Base-by-base conservation (phyloP, 2,329 filamentous ascomycete species). In the Triangularia verruculosa region DNA sequence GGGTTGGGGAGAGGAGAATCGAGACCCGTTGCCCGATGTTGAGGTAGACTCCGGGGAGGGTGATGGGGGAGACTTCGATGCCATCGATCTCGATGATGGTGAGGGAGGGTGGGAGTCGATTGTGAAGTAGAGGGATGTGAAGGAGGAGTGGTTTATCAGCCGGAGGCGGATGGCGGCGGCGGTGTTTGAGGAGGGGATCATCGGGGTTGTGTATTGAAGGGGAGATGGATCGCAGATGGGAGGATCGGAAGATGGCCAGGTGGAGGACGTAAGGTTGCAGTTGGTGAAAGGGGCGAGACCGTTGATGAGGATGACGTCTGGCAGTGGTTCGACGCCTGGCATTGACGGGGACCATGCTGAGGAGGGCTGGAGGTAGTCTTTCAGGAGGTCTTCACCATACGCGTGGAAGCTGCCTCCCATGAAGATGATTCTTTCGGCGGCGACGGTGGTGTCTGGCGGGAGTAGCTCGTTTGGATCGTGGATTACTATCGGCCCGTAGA, bases 1-100 rank as follows among this genome's bases (percentile, higher is more conserved):
- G 73, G 66, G 75, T 69, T 9, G 77, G 72, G 12, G 61, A 66
- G 15, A 79, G 32, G n/a, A 78, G 60, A 6, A 78, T 74, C 5
- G 73, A 76, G 47, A 72, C 77, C 4, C 78, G 73, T 68, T 79
- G 78, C 1, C 76, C 78, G 0, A 77, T 70, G 58, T 78, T 77
- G 51, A 79, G 64, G 43, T 77, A 78, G 2, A 79, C 73, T 55
- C 77, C 76, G 15, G 69, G 66, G 1, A 70, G 70, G 2, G 64
- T 4, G 12, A 77, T 68, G 15, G 77, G 76, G 24, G 72, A 69
- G 39, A 78, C 71, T 62, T 79, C 76, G 13, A 76, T 69, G 15
- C 77, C 77, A 69, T 79, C 77, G 1, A 79, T 72, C 68, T 79
- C 77, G 43, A 79, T 71, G 27, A 79, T 73, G 0, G 71, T 68